Base-by-base conservation (phyloP, 352 stramenopile genomes). In the Pythium aphanidermatum region DNA sequence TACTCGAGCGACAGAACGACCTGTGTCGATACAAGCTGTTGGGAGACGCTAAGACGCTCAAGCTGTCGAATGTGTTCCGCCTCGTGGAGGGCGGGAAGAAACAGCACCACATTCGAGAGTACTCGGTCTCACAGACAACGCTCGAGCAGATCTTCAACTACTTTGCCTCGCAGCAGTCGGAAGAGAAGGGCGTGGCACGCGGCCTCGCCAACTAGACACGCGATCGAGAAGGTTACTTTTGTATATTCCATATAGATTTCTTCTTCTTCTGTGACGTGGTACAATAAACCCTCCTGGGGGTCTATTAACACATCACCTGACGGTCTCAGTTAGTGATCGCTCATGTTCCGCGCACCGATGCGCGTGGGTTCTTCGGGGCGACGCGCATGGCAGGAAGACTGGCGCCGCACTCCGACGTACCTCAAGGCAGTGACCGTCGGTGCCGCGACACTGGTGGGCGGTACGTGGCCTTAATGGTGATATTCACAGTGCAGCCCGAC, bases 71-170 rank as follows among this genome's bases (percentile, higher is more conserved):
- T 12, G 44, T 79, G 5, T 91, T 91, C 51, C 50, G 39, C 2
- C 39, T 62, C 9, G 36, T 91, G 19, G 79, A 91, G 39, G 44
- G 48, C 4, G 51, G 54, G 20, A 86, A 83, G 54, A 13, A 51
- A 5, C 23, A 59, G 19, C 56, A 81, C 19, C 39, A 59, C 25
- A 76, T 92, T 31, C 51, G 68, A 13, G 67, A 86, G 45, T 92
- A 92, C 56, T 61, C 60, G 16, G 59, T 92, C 25, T 69, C 58
- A 20, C 76, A 91, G 51, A 76, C 68, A 20, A 80, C 74, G 23
- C 58, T 91, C 12, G 78, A 91, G 51, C 61, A 77, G 36, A 77
- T 91, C 20, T 91, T 91, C 62, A 90, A 86, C 54, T 45, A 69
- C 33, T 91, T 92, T 58, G 79, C 76, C 1, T 51, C 39, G 11